Percentiles rank a stretch among this genome's conserved stretches.
phyloP scores from a whole-genome alignment of 2,329 filamentous ascomycete genomes.

The Diaporthe batatas region DNA sequence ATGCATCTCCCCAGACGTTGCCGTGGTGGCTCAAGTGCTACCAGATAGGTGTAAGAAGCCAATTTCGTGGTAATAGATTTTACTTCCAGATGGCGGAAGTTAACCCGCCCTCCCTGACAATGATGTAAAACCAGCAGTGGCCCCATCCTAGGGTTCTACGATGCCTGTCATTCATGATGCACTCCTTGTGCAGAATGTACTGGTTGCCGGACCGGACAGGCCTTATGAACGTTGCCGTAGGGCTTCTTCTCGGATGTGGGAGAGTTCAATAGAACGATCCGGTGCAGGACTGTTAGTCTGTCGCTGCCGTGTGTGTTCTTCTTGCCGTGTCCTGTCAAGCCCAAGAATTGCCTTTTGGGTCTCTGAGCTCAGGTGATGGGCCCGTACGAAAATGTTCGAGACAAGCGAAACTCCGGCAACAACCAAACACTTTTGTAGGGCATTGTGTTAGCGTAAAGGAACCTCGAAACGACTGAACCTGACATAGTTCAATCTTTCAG shows the following conservation, averaged over 20 bases:
- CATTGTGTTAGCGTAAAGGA: background rate
- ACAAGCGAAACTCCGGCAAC: background rate
- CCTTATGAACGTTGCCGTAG: background rate
- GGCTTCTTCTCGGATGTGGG: background rate
- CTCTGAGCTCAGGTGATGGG: slow-evolving; percentile 16
- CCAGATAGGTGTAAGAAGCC: slow-evolving; percentile 17
- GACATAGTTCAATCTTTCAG: background rate
- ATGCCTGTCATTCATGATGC: too few relatives aligned
- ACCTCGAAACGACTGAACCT: too few relatives aligned
- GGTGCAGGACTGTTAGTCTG: background rate
- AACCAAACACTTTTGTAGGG: background rate
- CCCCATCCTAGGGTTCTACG: too few relatives aligned
- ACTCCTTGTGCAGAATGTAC: too few relatives aligned
- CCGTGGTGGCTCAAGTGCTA: slow-evolving; percentile 20
- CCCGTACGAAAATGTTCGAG: slow-evolving; percentile 8
- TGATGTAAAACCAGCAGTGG: too few relatives aligned
- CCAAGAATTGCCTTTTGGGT: slow-evolving; percentile 1
- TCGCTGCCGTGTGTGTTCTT: background rate
- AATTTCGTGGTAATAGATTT: too few relatives aligned
- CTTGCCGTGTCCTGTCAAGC: background rate
- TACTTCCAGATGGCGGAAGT: too few relatives aligned
- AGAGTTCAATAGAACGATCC: background rate
- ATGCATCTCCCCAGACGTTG: slow-evolving; percentile 5
- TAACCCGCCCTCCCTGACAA: too few relatives aligned
- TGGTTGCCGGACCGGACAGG: background rate